A percentile compares a stretch with the other conserved stretches of the same genome.
These are phyloP conservation scores for Cladosporium velox DNA, from an alignment of 2,329 filamentous ascomycete species.

Conservation along the genomic window DNA sequence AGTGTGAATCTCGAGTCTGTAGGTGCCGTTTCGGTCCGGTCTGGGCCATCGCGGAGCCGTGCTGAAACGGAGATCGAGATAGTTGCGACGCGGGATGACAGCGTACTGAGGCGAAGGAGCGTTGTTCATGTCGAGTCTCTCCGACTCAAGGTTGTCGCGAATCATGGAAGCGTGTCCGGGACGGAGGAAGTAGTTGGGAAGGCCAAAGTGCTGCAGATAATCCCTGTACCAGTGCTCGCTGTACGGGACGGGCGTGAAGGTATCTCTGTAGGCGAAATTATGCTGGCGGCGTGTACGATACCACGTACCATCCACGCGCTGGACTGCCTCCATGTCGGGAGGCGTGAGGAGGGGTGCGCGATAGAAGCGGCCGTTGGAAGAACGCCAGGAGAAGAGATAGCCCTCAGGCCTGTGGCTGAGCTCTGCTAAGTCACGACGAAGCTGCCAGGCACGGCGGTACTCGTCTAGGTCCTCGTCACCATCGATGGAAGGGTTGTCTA, in stretches of 20 bases:
- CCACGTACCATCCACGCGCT: slow-evolving; percentile 5
- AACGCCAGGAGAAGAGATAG: neutral
- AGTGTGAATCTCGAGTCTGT: neutral
- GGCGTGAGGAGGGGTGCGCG: neutral
- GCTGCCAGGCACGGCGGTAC: neutral
- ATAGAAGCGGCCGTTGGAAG: neutral
- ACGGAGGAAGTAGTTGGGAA: slow-evolving; percentile 3
- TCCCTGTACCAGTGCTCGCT: neutral
- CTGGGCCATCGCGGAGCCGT: neutral
- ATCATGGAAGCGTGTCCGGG: neutral
- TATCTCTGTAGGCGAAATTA: neutral
- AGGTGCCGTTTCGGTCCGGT: neutral
- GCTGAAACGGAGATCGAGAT: neutral
- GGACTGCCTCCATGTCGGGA: slow-evolving; percentile 6
- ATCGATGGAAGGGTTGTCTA: neutral
- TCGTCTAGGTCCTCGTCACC: neutral
- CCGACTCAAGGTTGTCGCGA: neutral
- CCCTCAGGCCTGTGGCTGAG: slow-evolving; percentile 3
- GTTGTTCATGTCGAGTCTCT: neutral
- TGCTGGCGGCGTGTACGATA: neutral
- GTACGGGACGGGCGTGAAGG: neutral
- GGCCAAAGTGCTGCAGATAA: neutral
- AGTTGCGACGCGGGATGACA: neutral
- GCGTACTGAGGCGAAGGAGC: neutral
- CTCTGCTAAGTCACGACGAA: slow-evolving; percentile 10